Conservation (phyloP, 371 early-diverging fungal species). For the Racocetra persica region DNA sequence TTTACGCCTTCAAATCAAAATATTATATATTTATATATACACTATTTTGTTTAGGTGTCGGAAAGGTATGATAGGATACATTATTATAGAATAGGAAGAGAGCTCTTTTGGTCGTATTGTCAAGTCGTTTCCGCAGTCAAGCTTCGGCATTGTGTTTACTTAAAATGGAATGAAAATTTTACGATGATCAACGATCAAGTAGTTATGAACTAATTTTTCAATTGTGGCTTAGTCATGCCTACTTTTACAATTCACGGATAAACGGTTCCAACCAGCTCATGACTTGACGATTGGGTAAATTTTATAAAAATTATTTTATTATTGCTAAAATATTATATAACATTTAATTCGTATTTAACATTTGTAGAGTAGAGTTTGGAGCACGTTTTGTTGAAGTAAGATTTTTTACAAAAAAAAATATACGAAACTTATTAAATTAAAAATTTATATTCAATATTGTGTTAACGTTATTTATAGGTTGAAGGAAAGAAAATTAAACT, state of each 20-base stretch:
- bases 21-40: background rate
- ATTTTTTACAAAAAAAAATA: background rate
- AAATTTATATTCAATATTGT: background rate
- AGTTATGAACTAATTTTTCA: slow-evolving; percentile 10
- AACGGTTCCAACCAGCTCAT: slow-evolving; percentile 82
- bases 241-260: slow-evolving; percentile 83
- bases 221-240: slow-evolving; percentile 70
- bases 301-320: background rate
- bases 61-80: slow-evolving; percentile 61
- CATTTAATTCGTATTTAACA: slow-evolving; percentile 18
- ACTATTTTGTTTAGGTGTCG: slow-evolving; percentile 63
- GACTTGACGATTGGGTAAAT: slow-evolving; percentile 85
- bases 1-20: too few species aligned
- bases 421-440: background rate
- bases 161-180: background rate
- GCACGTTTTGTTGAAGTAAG: slow-evolving; percentile 73
- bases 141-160: background rate
- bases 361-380: slow-evolving; percentile 79
- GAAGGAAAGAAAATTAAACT: slow-evolving; percentile 90
- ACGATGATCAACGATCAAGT: background rate
- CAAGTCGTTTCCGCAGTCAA: background rate
- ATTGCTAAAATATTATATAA: background rate
- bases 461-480: slow-evolving; percentile 49
- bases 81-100: too few species aligned
- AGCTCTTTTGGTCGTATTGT: too few species aligned